Evolutionary conservation across 805 yeast genomes (phyloP).

Genomic region (Barnettozyma wickerhamii): DNA sequence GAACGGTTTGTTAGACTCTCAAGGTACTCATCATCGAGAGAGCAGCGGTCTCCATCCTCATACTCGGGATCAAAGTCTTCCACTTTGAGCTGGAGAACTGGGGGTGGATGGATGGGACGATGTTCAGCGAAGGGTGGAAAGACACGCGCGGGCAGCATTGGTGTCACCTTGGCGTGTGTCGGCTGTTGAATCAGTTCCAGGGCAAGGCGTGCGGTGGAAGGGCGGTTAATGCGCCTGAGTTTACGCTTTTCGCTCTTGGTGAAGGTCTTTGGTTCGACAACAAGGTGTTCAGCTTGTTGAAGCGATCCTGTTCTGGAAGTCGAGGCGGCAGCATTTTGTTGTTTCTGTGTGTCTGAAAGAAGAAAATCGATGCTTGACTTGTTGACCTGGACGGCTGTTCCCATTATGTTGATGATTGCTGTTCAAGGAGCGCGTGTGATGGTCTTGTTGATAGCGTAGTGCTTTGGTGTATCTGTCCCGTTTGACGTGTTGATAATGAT

Average conservation of each 20-base stretch:
- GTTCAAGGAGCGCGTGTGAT: too few species aligned
- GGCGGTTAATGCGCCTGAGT: constrained; percentile 16
- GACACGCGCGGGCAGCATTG: constrained; percentile 17
- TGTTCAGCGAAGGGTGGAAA: constrained; percentile 28
- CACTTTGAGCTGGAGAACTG: constrained; percentile 25
- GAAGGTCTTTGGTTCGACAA: constrained; percentile 13
- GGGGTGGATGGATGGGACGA: constrained; percentile 32
- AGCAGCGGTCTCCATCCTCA: constrained; percentile 6
- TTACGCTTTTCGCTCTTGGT: constrained; percentile 6
- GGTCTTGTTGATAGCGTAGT: not conserved
- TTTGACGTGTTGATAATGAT: not conserved
- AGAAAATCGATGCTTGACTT: constrained; percentile 24
- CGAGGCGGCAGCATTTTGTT: too few species aligned
- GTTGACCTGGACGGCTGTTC: constrained; percentile 7
- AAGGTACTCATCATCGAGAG: constrained; percentile 13
- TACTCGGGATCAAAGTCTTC: constrained; percentile 11
- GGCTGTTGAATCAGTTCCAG: constrained; percentile 28
- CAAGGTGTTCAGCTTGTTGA: not conserved
- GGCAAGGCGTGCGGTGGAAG: constrained; percentile 16
- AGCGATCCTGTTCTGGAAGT: too few species aligned
- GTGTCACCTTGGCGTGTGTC: constrained; percentile 27
- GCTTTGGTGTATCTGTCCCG: too few species aligned
- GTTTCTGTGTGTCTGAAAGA: constrained; percentile 11
- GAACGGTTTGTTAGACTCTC: constrained; percentile 3
- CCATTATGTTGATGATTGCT: constrained; percentile 1